Conservation (phyloP, 768 basidiomycete species). For the Cystofilobasidium bisporidii region DNA sequence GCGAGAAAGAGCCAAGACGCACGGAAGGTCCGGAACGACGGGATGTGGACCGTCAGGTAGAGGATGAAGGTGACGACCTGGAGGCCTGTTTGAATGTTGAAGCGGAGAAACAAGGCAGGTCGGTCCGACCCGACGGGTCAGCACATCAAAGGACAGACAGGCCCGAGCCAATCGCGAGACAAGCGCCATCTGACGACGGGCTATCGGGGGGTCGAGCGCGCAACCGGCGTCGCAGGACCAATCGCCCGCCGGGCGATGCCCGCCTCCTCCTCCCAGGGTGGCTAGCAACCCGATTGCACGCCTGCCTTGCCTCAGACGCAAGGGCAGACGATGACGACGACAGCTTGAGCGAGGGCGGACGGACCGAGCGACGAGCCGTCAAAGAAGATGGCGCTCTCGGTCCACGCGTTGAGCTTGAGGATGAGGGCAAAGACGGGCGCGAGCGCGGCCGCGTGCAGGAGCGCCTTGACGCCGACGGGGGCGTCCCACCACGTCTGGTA, state of each 20-base stretch:
- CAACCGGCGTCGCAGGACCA: no score
- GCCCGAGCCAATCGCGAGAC: no score
- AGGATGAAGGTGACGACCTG: conserved; percentile 68
- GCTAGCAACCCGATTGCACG: no score
- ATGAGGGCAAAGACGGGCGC: conserved; percentile 66
- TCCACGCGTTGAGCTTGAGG: conserved; percentile 74
- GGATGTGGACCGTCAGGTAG: conserved; percentile 74
- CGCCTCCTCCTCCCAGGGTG: no score
- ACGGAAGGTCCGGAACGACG: conserved; percentile 64
- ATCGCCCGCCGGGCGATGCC: no score
- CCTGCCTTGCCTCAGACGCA: no score
- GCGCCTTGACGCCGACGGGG: conserved; percentile 86
- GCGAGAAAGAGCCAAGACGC: background rate
- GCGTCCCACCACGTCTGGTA: conserved; percentile 88
- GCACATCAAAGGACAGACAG: no score
- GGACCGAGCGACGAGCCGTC: conserved; percentile 79
- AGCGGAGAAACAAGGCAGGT: no score
- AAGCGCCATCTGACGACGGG: no score
- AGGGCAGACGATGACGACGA: background rate
- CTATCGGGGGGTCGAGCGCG: no score
- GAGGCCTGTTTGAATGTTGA: conserved; percentile 56
- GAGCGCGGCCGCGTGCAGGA: conserved; percentile 75
- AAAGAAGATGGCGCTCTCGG: conserved; percentile 88
- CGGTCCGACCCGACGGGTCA: no score
- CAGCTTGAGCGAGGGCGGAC: conserved; percentile 32